phyloP scores from a whole-genome alignment of 202 grass and related monocot genomes.

The Carex arenaria region DNA sequence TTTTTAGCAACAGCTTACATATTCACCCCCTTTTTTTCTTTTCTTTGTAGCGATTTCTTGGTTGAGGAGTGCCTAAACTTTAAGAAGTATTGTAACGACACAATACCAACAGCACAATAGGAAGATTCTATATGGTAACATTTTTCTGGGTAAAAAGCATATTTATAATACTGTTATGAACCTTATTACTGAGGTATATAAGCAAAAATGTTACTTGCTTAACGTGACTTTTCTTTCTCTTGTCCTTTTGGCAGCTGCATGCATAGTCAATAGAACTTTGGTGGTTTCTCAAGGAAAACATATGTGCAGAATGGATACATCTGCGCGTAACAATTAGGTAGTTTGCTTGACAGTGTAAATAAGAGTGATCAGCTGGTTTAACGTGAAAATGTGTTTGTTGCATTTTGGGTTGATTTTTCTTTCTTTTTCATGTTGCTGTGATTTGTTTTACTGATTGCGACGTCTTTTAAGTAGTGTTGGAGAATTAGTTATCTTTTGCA shows the following conservation, averaged over 20 bases:
- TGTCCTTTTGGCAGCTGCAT: background rate
- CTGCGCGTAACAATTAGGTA: background rate
- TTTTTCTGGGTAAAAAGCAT: background rate
- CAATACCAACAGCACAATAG: slow-evolving; percentile 37
- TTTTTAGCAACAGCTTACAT: background rate
- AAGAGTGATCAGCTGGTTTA: background rate
- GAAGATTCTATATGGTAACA: slow-evolving; percentile 15
- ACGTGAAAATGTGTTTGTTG: background rate
- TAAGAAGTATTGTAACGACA: slow-evolving; percentile 82
- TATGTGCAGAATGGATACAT: background rate
- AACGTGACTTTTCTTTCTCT: background rate
- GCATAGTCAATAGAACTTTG: background rate
- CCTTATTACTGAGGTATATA: background rate
- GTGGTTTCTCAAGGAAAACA: background rate
- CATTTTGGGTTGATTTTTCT: background rate
- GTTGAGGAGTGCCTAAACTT: slow-evolving; percentile 73
- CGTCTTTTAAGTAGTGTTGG: background rate
- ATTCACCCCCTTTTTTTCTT: background rate
- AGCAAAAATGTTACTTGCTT: background rate
- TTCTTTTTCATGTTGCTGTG: background rate
- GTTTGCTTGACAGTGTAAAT: slow-evolving; percentile 13
- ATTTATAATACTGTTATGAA: background rate
- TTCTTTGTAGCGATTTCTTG: slow-evolving; percentile 63
- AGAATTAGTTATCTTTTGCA: background rate
- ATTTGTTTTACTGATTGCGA: background rate